Percentiles rank a stretch among this genome's conserved stretches.
Conservation (phyloP, 768 basidiomycete genomes). For the Macrocybe gigantea region DNA sequence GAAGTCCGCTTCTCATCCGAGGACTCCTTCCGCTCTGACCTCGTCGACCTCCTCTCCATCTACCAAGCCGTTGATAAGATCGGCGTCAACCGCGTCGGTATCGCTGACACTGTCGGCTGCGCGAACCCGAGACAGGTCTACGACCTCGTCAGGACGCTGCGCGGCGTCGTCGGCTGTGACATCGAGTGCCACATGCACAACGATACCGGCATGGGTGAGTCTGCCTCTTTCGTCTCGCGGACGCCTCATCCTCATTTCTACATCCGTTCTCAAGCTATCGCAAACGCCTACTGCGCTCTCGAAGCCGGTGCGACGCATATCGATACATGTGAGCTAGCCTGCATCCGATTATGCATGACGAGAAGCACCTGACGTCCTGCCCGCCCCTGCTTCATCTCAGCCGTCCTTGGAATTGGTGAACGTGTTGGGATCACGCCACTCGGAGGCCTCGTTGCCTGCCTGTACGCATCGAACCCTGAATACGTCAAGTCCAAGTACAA, state of each 20-base stretch:
- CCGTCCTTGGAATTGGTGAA: constrained; percentile 96
- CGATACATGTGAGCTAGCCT: constrained; percentile 74
- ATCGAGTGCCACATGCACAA: constrained; percentile 99
- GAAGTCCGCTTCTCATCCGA: constrained; percentile 99
- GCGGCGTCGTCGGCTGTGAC: constrained; percentile 95
- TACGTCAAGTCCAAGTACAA: constrained; percentile 99
- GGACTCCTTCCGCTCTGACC: constrained; percentile 99
- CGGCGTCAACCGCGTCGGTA: constrained; percentile 97
- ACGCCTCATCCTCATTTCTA: constrained; percentile 2
- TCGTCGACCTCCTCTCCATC: constrained; percentile 96
- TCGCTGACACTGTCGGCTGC: constrained; percentile 98
- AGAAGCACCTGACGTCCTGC: constrained; percentile 2
- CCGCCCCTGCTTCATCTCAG: constrained; percentile 26
- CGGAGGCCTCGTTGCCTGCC: constrained; percentile 93
- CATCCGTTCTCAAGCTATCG: constrained; percentile 59
- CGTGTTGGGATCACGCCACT: constrained; percentile 98
- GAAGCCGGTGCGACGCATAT: constrained; percentile 99
- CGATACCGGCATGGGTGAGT: constrained; percentile 91
- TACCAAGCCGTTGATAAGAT: constrained; percentile 99
- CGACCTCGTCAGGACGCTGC: constrained; percentile 91
- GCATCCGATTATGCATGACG: neutral
- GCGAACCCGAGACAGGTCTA: constrained; percentile 99
- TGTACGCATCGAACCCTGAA: constrained; percentile 95
- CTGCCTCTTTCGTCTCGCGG: neutral
- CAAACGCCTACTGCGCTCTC: constrained; percentile 96